These are phyloP conservation scores for Scytalidium sp. DNA, from an alignment of 2,329 filamentous ascomycete genomes.

Conservation along the genomic window DNA sequence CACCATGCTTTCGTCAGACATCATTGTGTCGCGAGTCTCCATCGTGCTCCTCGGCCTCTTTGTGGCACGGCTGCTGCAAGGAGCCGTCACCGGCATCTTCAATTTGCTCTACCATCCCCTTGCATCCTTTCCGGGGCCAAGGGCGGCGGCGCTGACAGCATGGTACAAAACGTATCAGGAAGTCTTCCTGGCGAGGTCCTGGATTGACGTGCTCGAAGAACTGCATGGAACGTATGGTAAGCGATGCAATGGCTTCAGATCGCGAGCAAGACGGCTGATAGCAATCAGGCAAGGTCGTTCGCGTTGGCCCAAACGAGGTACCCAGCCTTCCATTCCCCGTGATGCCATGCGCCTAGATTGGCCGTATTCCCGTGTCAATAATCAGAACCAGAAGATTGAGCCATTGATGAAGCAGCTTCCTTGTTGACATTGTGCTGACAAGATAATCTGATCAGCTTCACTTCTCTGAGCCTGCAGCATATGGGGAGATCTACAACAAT, in stretches of 20 bases:
- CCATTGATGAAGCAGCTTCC: too few species aligned
- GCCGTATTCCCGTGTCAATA: too few species aligned
- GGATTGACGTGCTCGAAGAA: slow-evolving; percentile 13
- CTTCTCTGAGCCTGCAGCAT: slow-evolving; percentile 37
- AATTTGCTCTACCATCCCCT: slow-evolving; percentile 25
- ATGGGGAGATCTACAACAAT: slow-evolving; percentile 40
- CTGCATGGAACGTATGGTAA: slow-evolving; percentile 35
- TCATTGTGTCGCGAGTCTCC: too few species aligned
- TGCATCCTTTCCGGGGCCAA: slow-evolving; percentile 27
- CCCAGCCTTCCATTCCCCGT: too few species aligned
- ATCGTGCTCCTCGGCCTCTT: neutral
- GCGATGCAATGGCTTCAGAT: too few species aligned
- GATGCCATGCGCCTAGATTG: too few species aligned
- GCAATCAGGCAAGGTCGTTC: slow-evolving; percentile 23
- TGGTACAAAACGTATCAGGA: slow-evolving; percentile 25
- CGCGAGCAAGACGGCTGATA: neutral
- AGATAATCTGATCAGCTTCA: too few species aligned
- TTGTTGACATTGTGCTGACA: too few species aligned
- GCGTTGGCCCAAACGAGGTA: too few species aligned
- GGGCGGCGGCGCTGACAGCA: slow-evolving; percentile 20
- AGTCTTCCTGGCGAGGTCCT: slow-evolving; percentile 14
- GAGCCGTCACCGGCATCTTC: slow-evolving; percentile 5
- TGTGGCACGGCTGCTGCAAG: neutral
- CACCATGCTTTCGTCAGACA: too few species aligned
- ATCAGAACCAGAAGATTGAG: too few species aligned